Percentiles rank a stretch among this genome's conserved stretches.
Conservation (phyloP, 164 flowering plant species). For the Vitis rupestris region DNA sequence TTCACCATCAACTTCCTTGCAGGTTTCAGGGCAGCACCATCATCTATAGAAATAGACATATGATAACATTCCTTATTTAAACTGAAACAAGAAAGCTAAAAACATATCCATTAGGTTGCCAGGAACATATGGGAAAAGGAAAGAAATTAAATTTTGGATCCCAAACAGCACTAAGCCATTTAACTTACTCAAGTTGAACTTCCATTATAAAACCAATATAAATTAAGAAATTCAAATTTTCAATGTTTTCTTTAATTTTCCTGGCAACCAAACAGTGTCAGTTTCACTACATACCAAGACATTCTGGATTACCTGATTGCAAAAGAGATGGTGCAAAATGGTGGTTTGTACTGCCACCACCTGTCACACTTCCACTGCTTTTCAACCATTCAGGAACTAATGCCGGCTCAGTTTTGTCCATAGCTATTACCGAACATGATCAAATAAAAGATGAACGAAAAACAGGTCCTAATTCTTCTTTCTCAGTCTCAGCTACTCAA, state of each 20-base stretch:
- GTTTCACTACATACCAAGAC: not conserved
- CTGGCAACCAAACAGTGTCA: not conserved
- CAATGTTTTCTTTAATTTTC: too few relatives aligned
- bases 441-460: conserved; percentile 2
- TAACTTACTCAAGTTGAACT: too few relatives aligned
- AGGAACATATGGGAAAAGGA: not conserved
- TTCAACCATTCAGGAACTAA: conserved; percentile 35
- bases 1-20: conserved; percentile 15
- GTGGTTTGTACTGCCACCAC: conserved; percentile 20
- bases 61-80: not conserved
- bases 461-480: not conserved
- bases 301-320: conserved; percentile 28
- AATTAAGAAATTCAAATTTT: not conserved
- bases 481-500: too few relatives aligned
- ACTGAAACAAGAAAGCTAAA: not conserved
- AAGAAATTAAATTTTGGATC: not conserved
- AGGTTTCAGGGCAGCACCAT: conserved; percentile 14
- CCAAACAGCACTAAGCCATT: too few relatives aligned
- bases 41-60: conserved; percentile 18
- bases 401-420: conserved; percentile 32
- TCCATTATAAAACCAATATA: too few relatives aligned
- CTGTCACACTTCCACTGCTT: conserved; percentile 19
- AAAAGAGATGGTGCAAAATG: conserved; percentile 18
- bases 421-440: conserved; percentile 20
- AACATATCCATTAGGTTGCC: not conserved